A percentile compares a stretch with the other conserved stretches of the same genome.
phyloP scores from a whole-genome alignment of 257 asterid species.

The Echites panduratus region DNA sequence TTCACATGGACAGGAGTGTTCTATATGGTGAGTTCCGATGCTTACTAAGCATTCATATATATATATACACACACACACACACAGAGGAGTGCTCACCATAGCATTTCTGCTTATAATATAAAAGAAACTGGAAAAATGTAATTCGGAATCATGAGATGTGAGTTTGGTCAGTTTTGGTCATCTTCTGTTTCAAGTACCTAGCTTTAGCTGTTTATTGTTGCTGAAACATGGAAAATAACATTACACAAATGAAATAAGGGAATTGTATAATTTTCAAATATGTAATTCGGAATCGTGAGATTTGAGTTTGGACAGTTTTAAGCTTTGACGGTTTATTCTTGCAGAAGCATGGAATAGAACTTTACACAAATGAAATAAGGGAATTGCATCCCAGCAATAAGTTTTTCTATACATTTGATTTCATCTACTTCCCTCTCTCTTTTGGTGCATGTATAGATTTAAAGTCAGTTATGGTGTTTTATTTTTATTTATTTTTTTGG shows the following conservation, averaged over 20 bases:
- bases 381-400: background rate
- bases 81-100: too few relatives aligned
- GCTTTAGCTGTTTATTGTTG: background rate
- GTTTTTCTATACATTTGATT: background rate
- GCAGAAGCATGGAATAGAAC: too few relatives aligned
- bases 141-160: background rate
- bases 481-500: background rate
- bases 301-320: too few relatives aligned
- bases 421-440: background rate
- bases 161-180: background rate
- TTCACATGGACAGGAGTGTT: too few relatives aligned
- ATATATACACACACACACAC: too few relatives aligned
- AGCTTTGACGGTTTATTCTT: too few relatives aligned
- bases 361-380: too few relatives aligned
- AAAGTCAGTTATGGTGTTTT: background rate
- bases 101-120: too few relatives aligned
- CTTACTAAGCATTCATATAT: too few relatives aligned
- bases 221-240: background rate
- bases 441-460: background rate
- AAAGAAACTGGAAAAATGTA: background rate
- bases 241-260: background rate
- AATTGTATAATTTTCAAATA: background rate
- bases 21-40: too few relatives aligned
- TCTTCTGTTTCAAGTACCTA: background rate
- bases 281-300: too few relatives aligned